These are phyloP conservation scores for Thalassiosira exigua DNA, from an alignment of 352 stramenopile genomes.

Conservation along the genomic window DNA sequence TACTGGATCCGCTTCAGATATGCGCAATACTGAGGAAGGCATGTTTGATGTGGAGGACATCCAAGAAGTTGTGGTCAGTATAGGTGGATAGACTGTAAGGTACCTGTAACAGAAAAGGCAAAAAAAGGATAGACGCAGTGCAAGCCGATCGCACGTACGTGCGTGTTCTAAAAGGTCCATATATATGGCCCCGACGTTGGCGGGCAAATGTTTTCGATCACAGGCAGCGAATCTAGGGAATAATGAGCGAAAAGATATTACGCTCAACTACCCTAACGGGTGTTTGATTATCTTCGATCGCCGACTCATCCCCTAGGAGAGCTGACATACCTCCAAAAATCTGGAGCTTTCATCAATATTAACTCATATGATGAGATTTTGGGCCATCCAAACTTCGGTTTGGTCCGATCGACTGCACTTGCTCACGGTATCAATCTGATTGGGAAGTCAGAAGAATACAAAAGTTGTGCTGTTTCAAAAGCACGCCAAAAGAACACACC, in stretches of 20 bases:
- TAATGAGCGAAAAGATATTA: constrained; percentile 6
- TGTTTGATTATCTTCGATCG: constrained; percentile 1
- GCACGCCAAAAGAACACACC: constrained; percentile 35
- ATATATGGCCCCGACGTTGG: constrained; percentile 1
- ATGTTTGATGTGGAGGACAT: constrained; percentile 9
- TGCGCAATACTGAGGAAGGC: constrained; percentile 4
- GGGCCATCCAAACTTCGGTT: constrained; percentile 29
- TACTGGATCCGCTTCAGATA: not conserved
- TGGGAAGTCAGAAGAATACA: constrained; percentile 37
- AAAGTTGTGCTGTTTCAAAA: constrained; percentile 46
- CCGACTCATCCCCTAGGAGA: not conserved
- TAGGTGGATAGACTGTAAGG: constrained; percentile 1
- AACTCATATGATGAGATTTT: constrained; percentile 35
- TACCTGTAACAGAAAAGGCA: constrained; percentile 1
- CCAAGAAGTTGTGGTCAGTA: not conserved
- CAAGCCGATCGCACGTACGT: constrained; percentile 8
- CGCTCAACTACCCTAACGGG: constrained; percentile 7
- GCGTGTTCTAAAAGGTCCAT: not conserved
- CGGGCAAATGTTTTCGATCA: constrained; percentile 8
- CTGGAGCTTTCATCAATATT: constrained; percentile 17
- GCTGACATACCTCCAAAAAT: not conserved
- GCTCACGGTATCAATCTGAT: constrained; percentile 12
- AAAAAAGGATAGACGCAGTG: not conserved
- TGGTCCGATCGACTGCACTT: not conserved
- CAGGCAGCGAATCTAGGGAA: constrained; percentile 10